Conservation (phyloP, 768 basidiomycete species). For the Leccinellum rugosiceps region DNA sequence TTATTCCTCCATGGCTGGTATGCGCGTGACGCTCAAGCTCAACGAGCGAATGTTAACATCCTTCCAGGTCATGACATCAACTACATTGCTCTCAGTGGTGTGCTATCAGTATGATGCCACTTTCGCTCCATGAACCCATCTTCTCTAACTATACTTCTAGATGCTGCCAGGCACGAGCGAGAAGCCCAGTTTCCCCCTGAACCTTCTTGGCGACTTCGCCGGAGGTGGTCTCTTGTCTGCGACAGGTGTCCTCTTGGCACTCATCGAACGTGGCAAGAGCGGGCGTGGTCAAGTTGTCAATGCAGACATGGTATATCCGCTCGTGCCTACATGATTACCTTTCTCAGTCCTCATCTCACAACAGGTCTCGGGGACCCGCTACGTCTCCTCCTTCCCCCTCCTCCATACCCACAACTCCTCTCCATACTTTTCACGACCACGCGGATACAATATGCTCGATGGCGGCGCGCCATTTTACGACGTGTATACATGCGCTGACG, state of each 20-base stretch:
- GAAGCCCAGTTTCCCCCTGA: constrained; percentile 70
- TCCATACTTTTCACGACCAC: constrained; percentile 37
- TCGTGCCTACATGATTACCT: neutral
- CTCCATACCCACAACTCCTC: constrained; percentile 38
- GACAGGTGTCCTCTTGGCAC: constrained; percentile 68
- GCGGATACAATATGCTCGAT: constrained; percentile 64
- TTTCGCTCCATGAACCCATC: neutral
- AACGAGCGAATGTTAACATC: neutral
- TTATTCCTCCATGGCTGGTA: constrained; percentile 76
- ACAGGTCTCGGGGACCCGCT: constrained; percentile 78
- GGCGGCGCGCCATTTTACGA: constrained; percentile 79
- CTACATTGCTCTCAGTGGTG: constrained; percentile 76
- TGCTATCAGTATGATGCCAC: constrained; percentile 50
- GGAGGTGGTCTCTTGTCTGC: constrained; percentile 76
- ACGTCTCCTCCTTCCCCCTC: constrained; percentile 71
- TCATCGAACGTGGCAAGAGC: constrained; percentile 62
- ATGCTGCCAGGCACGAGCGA: constrained; percentile 63
- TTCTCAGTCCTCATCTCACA: neutral
- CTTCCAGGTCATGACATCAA: constrained; percentile 76
- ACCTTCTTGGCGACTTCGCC: constrained; percentile 79
- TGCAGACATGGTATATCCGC: constrained; percentile 62
- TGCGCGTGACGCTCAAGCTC: constrained; percentile 12
- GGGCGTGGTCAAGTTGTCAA: constrained; percentile 74
- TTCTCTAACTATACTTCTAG: constrained; percentile 29
- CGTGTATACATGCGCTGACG: constrained; percentile 70